phyloP scores from a whole-genome alignment of 108 stramenopile genomes.

The Phaeodactylum tricornutum region DNA sequence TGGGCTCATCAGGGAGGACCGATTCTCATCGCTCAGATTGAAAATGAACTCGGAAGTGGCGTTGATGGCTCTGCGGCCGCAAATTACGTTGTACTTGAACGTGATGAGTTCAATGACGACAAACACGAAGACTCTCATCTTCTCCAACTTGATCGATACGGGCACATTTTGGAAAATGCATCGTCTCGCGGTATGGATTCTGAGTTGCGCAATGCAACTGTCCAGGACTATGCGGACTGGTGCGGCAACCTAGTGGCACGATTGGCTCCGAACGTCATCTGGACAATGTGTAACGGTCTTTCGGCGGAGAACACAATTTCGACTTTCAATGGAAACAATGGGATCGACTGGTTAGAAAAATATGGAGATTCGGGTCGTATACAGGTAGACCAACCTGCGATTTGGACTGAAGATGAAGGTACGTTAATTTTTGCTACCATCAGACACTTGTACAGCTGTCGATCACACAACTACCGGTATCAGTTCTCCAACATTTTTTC shows the following conservation, averaged over 20 bases:
- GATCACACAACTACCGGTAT: too few relatives aligned
- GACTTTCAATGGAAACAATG: conserved; percentile 49
- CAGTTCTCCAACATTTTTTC: too few relatives aligned
- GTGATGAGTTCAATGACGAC: conserved; percentile 11
- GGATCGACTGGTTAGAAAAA: conserved; percentile 31
- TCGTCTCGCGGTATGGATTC: neutral
- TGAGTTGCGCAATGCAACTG: neutral
- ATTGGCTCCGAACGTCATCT: conserved; percentile 32
- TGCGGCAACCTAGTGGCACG: conserved; percentile 25
- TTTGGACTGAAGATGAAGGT: conserved; percentile 33
- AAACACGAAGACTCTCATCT: conserved; percentile 1
- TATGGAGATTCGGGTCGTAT: conserved; percentile 39
- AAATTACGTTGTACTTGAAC: conserved; percentile 8
- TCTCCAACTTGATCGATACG: neutral
- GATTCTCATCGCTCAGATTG: conserved; percentile 54
- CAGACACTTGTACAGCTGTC: too few relatives aligned
- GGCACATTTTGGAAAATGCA: neutral
- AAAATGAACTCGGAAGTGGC: conserved; percentile 59
- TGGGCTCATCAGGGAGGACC: conserved; percentile 44
- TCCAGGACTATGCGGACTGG: conserved; percentile 59
- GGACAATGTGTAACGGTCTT: conserved; percentile 64
- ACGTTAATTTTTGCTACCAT: too few relatives aligned
- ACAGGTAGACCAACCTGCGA: conserved; percentile 43
- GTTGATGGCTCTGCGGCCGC: conserved; percentile 9
- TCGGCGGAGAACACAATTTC: conserved; percentile 35